A percentile compares a stretch with the other conserved stretches of the same genome.
phyloP scores from a whole-genome alignment of 345 rosid species.

The Salix purpurea region DNA sequence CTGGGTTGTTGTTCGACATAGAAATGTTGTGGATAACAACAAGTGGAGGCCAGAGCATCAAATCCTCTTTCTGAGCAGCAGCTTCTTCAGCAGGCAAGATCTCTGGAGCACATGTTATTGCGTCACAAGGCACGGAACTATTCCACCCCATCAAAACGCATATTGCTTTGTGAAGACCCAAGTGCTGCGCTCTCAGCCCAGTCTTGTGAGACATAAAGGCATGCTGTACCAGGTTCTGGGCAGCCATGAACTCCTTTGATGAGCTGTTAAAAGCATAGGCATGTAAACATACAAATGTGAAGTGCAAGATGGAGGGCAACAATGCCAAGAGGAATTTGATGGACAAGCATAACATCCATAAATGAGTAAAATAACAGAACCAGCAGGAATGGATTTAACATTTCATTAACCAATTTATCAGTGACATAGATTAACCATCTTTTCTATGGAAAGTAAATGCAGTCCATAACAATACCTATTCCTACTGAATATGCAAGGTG shows the following conservation, averaged over 20 bases:
- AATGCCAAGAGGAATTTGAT: neutral
- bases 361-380: neutral
- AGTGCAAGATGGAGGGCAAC: neutral
- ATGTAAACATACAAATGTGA: neutral
- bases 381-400: neutral
- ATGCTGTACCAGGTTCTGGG: slow-evolving; percentile 47
- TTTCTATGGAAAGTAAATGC: neutral
- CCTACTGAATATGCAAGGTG: neutral
- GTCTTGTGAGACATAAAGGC: slow-evolving; percentile 51
- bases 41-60: slow-evolving; percentile 53
- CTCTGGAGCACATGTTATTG: slow-evolving; percentile 38
- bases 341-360: neutral
- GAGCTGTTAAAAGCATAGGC: slow-evolving; percentile 25
- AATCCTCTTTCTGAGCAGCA: slow-evolving; percentile 41
- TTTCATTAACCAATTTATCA: neutral
- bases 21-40: slow-evolving; percentile 49
- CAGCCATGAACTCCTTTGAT: slow-evolving; percentile 49
- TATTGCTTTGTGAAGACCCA: slow-evolving; percentile 55
- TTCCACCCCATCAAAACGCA: slow-evolving; percentile 58
- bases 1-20: slow-evolving; percentile 41
- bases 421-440: neutral
- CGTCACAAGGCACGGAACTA: slow-evolving; percentile 33
- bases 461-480: neutral
- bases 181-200: slow-evolving; percentile 47
- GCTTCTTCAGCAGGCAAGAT: slow-evolving; percentile 42